Conservation (phyloP, 305 asterid species). For the Rubia tinctorum region DNA sequence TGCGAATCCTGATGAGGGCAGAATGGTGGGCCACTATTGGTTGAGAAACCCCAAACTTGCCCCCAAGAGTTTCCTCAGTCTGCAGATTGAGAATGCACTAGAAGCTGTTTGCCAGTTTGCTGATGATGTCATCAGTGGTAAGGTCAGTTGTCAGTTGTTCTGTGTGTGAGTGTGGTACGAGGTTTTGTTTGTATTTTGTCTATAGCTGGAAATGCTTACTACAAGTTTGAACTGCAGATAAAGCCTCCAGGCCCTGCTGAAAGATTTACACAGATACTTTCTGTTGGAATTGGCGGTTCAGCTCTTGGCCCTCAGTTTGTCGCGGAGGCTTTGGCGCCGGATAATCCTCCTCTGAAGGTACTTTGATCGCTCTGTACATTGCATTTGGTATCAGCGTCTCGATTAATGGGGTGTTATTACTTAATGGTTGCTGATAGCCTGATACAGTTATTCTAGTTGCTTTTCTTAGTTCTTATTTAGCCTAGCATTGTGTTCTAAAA, state of each 20-base stretch:
- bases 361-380: conserved; percentile 3
- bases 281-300: conserved; percentile 98
- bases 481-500: not conserved
- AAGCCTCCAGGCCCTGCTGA: conserved; percentile 54
- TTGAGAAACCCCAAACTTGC: conserved; percentile 76
- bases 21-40: conserved; percentile 99
- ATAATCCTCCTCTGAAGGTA: conserved; percentile 99
- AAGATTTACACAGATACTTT: conserved; percentile 85
- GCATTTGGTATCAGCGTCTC: not conserved
- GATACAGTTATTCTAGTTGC: not conserved
- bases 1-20: conserved; percentile 95
- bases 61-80: conserved; percentile 56
- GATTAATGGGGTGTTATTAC: not conserved
- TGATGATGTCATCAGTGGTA: conserved; percentile 84
- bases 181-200: not conserved
- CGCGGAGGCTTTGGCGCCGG: conserved; percentile 99
- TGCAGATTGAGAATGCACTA: conserved; percentile 70
- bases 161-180: not conserved
- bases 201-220: not conserved
- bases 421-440: not conserved
- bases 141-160: conserved; percentile 56
- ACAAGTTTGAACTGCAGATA: conserved; percentile 49
- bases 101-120: conserved; percentile 65
- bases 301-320: conserved; percentile 99
- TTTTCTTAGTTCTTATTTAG: not conserved